Conservation (phyloP, 495 filamentous ascomycete genomes). For the Cladorrhinum samala region DNA sequence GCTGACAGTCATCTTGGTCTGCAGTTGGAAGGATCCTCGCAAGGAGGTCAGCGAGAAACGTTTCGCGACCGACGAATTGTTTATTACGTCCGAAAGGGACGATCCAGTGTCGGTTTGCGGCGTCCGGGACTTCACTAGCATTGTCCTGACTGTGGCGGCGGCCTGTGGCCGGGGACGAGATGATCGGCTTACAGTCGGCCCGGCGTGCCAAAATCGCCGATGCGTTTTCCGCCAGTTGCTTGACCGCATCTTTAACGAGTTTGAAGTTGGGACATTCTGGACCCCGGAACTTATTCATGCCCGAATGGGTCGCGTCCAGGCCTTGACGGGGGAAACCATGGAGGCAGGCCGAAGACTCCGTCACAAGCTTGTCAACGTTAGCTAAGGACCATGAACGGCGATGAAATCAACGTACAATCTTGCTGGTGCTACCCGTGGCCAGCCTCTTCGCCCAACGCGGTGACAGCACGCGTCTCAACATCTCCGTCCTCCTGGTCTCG, state of each 20-base stretch:
- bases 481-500: slow-evolving; percentile 8
- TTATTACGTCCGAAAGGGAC: not conserved
- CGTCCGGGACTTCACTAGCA: too few relatives aligned
- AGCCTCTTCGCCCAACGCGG: slow-evolving; percentile 1
- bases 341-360: slow-evolving; percentile 17
- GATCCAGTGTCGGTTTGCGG: too few relatives aligned
- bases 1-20: slow-evolving; percentile 21
- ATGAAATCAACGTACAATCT: slow-evolving; percentile 9
- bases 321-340: slow-evolving; percentile 8
- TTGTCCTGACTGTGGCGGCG: too few relatives aligned
- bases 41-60: not conserved
- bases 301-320: slow-evolving; percentile 12
- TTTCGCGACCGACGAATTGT: not conserved
- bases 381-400: not conserved
- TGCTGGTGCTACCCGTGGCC: slow-evolving; percentile 4
- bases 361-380: slow-evolving; percentile 16
- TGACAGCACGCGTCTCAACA: slow-evolving; percentile 6
- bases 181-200: not conserved
- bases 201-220: not conserved
- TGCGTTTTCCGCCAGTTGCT: not conserved
- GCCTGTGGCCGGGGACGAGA: not conserved
- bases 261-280: slow-evolving; percentile 11
- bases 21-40: not conserved
- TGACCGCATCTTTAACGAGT: slow-evolving; percentile 10
- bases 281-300: slow-evolving; percentile 15